Conservation (phyloP, 2,329 filamentous ascomycete genomes). For the Talaromyces sp. region DNA sequence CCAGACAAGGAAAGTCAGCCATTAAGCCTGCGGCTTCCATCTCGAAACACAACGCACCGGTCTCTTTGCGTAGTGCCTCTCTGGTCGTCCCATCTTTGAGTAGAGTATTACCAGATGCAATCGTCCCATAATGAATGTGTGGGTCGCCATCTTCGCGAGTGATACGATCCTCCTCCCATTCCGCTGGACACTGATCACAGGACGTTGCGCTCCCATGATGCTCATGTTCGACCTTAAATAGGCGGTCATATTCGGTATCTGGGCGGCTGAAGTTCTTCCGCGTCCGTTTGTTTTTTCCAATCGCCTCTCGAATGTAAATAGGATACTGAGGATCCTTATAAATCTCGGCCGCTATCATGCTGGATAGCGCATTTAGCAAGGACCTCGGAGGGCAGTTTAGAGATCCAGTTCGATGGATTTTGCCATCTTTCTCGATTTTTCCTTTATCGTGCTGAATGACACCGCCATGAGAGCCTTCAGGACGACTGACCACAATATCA, state of each 20-base stretch:
- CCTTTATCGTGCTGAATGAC: slow-evolving; percentile 23
- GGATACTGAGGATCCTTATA: background rate
- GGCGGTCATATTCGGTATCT: background rate
- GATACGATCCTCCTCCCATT: background rate
- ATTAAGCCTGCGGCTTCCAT: no score
- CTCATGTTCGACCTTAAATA: background rate
- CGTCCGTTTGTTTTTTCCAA: background rate
- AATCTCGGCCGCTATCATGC: background rate
- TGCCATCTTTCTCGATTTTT: background rate
- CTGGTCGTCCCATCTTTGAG: background rate
- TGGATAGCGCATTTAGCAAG: background rate
- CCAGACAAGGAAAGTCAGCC: background rate
- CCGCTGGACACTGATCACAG: background rate
- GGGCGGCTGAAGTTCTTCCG: background rate
- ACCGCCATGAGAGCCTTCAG: slow-evolving; percentile 4
- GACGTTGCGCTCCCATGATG: background rate
- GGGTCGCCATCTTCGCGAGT: background rate
- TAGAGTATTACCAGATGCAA: background rate
- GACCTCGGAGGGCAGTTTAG: background rate
- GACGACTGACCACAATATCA: slow-evolving; percentile 15
- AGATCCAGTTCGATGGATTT: background rate
- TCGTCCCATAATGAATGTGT: background rate
- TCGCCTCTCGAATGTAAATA: background rate
- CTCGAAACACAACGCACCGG: background rate
- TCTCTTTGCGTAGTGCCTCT: background rate